Evolutionary conservation across 2,329 filamentous ascomycete genomes (phyloP), one percentile per base, ranked within the genome.

Genomic region (Sporothrix globosa): DNA sequence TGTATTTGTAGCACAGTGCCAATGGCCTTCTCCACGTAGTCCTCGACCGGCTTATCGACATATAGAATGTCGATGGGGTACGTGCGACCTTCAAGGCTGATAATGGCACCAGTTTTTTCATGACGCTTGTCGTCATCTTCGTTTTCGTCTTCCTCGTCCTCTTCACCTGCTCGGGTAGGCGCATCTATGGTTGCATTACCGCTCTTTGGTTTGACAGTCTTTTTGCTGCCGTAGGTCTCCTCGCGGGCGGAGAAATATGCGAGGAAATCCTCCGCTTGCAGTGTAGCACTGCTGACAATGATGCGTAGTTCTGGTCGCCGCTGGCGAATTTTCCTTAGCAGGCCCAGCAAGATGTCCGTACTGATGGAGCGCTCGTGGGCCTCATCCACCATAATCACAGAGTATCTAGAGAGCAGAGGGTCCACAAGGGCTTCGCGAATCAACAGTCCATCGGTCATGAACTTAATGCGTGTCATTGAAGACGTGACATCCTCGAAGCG

Each of bases 341-440:
- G 83, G 0, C 96, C 95, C 3, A 99, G 86, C 9, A 98, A 84
- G 14, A 99, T 88, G 77, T 99, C 96, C 0, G 94, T 97, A 78
- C 92, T 96, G 71, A 98, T 86, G 65, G 93, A 97, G 69, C 96
- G 86, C 80, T 98, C 95, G 78, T 99, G 96, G 7, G 95, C 96
- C 81, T 98, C 95, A 77, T 99, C 96, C 9, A 99, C 91, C 93
- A 99, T 97, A 75, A 99, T 92, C 58, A 97, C 91, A 0, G 93
- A 96, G 78, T 99, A 99, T 13, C 93, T 87, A 24, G 92, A 96
- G 48, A 99, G 82, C 3, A 98, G 82, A 14, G 96, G 96, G 79
- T 99, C 96, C 3, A 97, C 92, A 4, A 99, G 85, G 39, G 95
- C 96, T 81, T 99, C 96, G 76, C 95, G 86, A 68, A 99, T 88